These are phyloP conservation scores for Taphrina flavorubra DNA, from an alignment of 1,139 yeast species.

Conservation along the genomic window DNA sequence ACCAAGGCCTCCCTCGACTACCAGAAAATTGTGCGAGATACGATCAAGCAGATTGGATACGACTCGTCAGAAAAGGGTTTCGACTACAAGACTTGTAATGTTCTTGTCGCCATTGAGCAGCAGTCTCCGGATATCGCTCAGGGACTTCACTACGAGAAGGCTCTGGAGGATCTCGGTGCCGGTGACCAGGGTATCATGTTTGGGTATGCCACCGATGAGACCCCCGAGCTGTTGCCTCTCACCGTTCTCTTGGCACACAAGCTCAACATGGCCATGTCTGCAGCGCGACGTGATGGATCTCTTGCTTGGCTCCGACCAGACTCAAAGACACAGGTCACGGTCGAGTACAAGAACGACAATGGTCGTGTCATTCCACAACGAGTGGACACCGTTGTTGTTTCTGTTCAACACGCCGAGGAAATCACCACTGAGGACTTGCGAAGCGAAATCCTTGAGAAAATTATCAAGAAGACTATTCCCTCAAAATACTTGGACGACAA, in stretches of 20 bases:
- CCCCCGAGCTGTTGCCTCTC: conserved; percentile 95
- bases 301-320: conserved; percentile 98
- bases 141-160: conserved; percentile 97
- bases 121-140: conserved; percentile 99
- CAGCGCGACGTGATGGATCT: conserved; percentile 94
- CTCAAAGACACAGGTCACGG: conserved; percentile 99
- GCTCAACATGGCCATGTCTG: conserved; percentile 94
- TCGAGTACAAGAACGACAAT: conserved; percentile 88
- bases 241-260: conserved; percentile 93
- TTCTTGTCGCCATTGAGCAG: conserved; percentile 97
- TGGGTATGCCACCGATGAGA: conserved; percentile 99
- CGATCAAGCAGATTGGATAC: conserved; percentile 98
- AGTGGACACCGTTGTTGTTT: conserved; percentile 96
- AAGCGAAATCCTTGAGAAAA: conserved; percentile 72
- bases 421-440: conserved; percentile 92
- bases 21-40: conserved; percentile 97
- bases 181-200: conserved; percentile 99
- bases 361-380: conserved; percentile 96
- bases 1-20: conserved; percentile 93
- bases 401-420: conserved; percentile 97
- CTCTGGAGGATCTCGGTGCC: conserved; percentile 97
- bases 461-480: conserved; percentile 91
- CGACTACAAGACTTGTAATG: conserved; percentile 99
- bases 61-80: conserved; percentile 96
- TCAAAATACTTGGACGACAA: conserved; percentile 87